These are phyloP conservation scores for Blastomyces silverae DNA, from an alignment of 2,329 filamentous ascomycete species.

Conservation along the genomic window DNA sequence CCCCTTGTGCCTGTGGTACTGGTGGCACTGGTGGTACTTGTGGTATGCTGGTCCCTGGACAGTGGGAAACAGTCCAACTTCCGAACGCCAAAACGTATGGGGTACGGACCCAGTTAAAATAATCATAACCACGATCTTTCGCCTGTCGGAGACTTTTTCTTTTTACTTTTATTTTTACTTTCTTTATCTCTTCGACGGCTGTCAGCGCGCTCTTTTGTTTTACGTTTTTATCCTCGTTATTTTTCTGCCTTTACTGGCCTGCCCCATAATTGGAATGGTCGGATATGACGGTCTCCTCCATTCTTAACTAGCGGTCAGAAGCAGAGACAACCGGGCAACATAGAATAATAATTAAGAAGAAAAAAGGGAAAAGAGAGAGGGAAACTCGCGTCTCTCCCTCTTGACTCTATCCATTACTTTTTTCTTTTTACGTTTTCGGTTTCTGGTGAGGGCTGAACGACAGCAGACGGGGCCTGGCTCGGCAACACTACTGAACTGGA, in stretches of 20 bases:
- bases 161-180: background rate
- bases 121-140: background rate
- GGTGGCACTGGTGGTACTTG: background rate
- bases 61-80: too few species aligned
- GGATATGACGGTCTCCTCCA: background rate
- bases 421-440: background rate
- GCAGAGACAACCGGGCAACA: background rate
- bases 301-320: constrained; percentile 6
- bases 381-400: background rate
- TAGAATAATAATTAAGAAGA: too few species aligned
- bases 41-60: too few species aligned
- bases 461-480: background rate
- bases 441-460: background rate
- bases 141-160: background rate
- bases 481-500: background rate
- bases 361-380: background rate
- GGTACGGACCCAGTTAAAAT: background rate
- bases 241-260: background rate
- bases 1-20: background rate
- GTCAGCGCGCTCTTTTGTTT: background rate
- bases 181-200: background rate
- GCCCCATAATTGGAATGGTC: background rate
- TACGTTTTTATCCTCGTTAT: background rate
- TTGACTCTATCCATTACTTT: background rate
- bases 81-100: background rate